These are phyloP conservation scores for Phialophora tarda DNA, from an alignment of 2,329 filamentous ascomycete species.

Conservation along the genomic window DNA sequence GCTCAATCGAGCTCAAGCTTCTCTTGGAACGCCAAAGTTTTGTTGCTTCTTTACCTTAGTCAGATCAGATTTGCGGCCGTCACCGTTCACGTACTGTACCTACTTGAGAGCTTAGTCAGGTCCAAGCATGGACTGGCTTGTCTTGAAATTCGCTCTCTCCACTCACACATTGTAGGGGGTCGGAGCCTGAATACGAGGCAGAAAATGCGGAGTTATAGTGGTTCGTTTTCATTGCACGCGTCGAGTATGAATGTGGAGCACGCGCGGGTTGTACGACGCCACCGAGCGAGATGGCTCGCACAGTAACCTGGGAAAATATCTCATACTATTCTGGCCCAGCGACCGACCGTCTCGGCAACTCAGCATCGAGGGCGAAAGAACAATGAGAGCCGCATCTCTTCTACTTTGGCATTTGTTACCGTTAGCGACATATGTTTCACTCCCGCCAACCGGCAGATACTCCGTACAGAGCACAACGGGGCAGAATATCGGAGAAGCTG, in stretches of 20 bases:
- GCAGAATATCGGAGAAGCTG: no score
- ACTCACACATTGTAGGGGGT: not conserved
- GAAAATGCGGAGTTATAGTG: no score
- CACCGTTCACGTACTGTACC: no score
- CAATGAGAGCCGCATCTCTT: not conserved
- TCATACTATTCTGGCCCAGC: not conserved
- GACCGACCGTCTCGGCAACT: not conserved
- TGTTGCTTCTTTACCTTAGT: not conserved
- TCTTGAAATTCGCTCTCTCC: not conserved
- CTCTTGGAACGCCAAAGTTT: not conserved
- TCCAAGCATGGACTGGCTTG: not conserved
- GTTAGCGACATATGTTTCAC: not conserved
- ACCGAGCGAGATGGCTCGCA: not conserved
- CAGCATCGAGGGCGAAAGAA: not conserved
- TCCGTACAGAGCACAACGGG: no score
- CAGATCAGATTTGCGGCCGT: not conserved
- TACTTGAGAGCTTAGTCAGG: not conserved
- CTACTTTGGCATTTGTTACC: not conserved
- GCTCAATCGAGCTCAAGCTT: not conserved
- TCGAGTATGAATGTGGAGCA: no score
- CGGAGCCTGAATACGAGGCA: not conserved
- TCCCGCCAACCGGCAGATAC: not conserved
- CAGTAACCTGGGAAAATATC: not conserved
- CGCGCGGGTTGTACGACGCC: not conserved
- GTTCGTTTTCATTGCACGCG: no score